Evolutionary conservation across 2,329 filamentous ascomycete species (phyloP).

Genomic region (Aspergillus cejpii): DNA sequence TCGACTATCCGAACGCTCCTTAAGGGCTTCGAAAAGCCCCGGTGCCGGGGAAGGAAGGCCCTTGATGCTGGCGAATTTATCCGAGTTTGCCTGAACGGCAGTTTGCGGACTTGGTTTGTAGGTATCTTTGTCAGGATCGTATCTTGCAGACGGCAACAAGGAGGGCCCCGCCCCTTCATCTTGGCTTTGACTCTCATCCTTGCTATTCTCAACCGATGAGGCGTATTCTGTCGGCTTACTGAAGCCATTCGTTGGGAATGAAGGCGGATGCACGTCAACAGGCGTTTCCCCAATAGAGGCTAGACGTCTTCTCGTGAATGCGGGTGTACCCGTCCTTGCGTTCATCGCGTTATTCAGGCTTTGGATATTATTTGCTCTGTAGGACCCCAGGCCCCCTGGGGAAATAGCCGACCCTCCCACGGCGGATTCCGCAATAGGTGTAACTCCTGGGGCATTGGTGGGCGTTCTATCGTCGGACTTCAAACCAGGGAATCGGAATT

Average conservation of each 20-base stretch:
- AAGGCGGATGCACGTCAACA: constrained; percentile 44
- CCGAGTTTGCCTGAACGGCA: constrained; percentile 61
- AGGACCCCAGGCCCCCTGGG: constrained; percentile 59
- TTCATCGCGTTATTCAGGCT: constrained; percentile 64
- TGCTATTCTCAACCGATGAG: constrained; percentile 42
- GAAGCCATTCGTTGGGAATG: constrained; percentile 37
- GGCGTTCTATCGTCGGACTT: constrained; percentile 59
- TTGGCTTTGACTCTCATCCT: constrained; percentile 26
- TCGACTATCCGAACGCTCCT: constrained; percentile 53
- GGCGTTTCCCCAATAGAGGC: constrained; percentile 71
- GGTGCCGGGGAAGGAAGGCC: constrained; percentile 63
- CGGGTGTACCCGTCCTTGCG: constrained; percentile 56
- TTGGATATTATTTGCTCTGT: constrained; percentile 53
- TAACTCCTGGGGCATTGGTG: constrained; percentile 68
- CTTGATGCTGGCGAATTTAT: constrained; percentile 50
- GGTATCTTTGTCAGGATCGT: constrained; percentile 37
- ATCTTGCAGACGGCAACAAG: constrained; percentile 41
- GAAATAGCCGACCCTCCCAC: constrained; percentile 55
- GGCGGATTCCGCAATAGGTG: constrained; percentile 77
- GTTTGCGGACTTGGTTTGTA: constrained; percentile 50
- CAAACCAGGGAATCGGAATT: constrained; percentile 57
- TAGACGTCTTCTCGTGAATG: constrained; percentile 58
- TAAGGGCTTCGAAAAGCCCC: constrained; percentile 56
- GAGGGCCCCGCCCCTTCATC: constrained; percentile 33
- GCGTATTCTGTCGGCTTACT: constrained; percentile 43